Evolutionary conservation across 257 asterid species (phyloP), one percentile per base, ranked within the genome.

Genomic region (Rauvolfia tetraphylla): DNA sequence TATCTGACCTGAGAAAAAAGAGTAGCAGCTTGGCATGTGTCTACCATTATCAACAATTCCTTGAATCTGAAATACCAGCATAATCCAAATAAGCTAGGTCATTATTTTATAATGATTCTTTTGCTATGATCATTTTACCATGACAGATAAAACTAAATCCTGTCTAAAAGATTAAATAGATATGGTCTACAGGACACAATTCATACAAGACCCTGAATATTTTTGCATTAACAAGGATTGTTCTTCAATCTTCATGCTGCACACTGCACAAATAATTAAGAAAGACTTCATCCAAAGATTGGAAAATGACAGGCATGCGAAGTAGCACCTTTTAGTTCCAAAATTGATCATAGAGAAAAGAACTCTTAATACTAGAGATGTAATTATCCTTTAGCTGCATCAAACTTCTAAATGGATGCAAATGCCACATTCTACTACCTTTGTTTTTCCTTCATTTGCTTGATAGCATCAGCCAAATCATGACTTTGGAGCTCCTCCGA

Each of bases 21-120:
- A 49, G 99, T 95, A 79, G 98, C 98, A n/a, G 99, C 99, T 86
- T 93, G 99, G 86, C 99, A 93, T 79, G 99, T 95, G 82, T 95
- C 99, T 65, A 93, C 98, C 99, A 95, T 93, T 75, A 95, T 95
- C 83, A 95, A 81, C 86, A 95, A 89, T 89, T 93, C 99, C 91
- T 95, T 93, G 80, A 95, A 95, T 87, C 98, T 93, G 89, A 71
- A 83, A 53, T 79, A 74, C 34, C 54, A 81, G 76, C 75, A 86
- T 51, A 75, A 81, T 73, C 63, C 74, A 79, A 73, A 78, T 49
- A 27, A 29, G 54, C 66, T 58, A 44, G 51, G 38, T 58, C 49
- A 57, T 5, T 61, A 48, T 49, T 14, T 48, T 51, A 22, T 17
- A 29, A 36, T 31, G 3, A 53, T 46, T 46, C 8, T 7, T 46